phyloP scores from a whole-genome alignment of 257 asterid genomes.

The Solanum appendiculatum region DNA sequence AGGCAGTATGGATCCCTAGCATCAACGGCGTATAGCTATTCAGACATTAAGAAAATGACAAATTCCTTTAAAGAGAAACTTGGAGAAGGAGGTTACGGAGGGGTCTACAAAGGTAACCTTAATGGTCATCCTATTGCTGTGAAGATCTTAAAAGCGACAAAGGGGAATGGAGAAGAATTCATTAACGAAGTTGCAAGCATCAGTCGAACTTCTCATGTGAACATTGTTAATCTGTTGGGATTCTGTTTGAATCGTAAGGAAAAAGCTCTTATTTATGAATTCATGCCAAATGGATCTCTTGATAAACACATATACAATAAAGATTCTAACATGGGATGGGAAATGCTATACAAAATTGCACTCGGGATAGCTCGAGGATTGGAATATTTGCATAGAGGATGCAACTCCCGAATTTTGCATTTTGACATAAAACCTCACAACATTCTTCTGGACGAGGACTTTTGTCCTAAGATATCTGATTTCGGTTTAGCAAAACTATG shows the following conservation, averaged over 20 bases:
- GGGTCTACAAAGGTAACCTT: slow-evolving; percentile 11
- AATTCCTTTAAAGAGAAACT: background rate
- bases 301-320: background rate
- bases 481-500: slow-evolving; percentile 17
- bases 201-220: slow-evolving; percentile 16
- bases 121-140: slow-evolving; percentile 8
- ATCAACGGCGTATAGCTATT: background rate
- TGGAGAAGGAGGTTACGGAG: slow-evolving; percentile 14
- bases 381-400: slow-evolving; percentile 18
- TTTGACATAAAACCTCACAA: slow-evolving; percentile 27
- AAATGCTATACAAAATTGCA: slow-evolving; percentile 4
- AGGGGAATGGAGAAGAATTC: slow-evolving; percentile 17
- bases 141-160: background rate
- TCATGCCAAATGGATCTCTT: slow-evolving; percentile 26
- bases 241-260: slow-evolving; percentile 7
- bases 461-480: slow-evolving; percentile 18
- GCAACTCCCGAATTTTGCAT: slow-evolving; percentile 9
- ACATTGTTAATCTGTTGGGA: slow-evolving; percentile 16
- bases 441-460: slow-evolving; percentile 10
- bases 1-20: background rate
- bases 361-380: slow-evolving; percentile 10
- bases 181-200: slow-evolving; percentile 17
- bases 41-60: background rate
- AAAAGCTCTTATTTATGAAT: slow-evolving; percentile 18
- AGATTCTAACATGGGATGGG: background rate